Evolutionary conservation across 176 grass and related monocot genomes (phyloP).

Genomic region (Cenchrus purpureus): DNA sequence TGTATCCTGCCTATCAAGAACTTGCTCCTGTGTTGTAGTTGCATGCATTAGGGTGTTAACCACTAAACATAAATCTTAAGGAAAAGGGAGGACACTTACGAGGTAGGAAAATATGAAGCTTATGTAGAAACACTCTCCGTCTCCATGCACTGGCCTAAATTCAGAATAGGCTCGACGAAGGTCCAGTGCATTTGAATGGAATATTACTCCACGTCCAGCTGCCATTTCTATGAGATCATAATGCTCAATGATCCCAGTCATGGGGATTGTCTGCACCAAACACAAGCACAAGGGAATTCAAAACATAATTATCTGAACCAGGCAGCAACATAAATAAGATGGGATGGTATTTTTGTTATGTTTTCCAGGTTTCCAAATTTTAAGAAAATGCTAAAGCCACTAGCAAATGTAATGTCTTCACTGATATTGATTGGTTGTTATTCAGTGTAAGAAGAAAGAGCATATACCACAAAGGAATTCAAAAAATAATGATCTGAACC

Average conservation of each 20-base stretch:
- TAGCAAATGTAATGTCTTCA: constrained; percentile 1
- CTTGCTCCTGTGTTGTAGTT: constrained; percentile 1
- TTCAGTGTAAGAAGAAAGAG: constrained; percentile 9
- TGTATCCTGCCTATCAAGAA: constrained; percentile 23
- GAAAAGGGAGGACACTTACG: background rate
- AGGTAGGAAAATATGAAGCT: constrained; percentile 17
- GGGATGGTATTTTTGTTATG: background rate
- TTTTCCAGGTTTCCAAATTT: constrained; percentile 4
- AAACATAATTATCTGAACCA: constrained; percentile 1
- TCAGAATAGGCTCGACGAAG: constrained; percentile 27
- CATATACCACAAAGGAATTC: background rate
- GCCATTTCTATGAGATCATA: background rate
- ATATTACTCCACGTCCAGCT: background rate
- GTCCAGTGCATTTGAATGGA: background rate
- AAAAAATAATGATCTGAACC: background rate
- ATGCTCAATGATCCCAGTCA: constrained; percentile 2
- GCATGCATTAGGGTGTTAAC: constrained; percentile 30
- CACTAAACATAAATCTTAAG: constrained; percentile 12
- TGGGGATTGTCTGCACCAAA: constrained; percentile 25
- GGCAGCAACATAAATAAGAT: background rate
- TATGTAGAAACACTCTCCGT: constrained; percentile 19
- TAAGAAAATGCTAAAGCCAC: constrained; percentile 24
- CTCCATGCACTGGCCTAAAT: constrained; percentile 12
- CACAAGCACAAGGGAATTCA: background rate
- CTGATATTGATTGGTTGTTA: constrained; percentile 4